Conservation (phyloP, 2,329 filamentous ascomycete genomes). For the Mollisia scopiformis region DNA sequence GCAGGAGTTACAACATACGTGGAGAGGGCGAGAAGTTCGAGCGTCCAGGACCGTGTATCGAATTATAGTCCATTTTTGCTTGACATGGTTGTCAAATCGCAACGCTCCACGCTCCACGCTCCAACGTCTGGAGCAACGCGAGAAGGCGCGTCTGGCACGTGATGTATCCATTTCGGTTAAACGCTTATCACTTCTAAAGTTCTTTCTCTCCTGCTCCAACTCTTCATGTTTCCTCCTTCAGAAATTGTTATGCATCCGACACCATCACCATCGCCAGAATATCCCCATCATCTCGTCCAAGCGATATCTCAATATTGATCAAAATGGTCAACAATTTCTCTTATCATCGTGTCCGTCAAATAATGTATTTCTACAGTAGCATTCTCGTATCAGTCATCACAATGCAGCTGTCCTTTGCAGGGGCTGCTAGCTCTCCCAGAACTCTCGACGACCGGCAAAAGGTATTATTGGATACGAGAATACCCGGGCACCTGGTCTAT, state of each 20-base stretch:
- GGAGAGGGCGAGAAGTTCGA: constrained; percentile 54
- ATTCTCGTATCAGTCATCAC: constrained; percentile 1
- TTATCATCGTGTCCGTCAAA: constrained; percentile 8
- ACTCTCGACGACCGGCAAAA: background rate
- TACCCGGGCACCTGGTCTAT: background rate
- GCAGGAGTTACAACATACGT: no score
- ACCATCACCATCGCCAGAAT: no score
- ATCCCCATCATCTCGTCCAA: no score
- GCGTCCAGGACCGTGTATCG: constrained; percentile 61
- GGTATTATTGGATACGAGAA: constrained; percentile 3
- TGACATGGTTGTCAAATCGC: constrained; percentile 11
- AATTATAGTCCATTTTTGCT: constrained; percentile 57
- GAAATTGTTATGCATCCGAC: no score
- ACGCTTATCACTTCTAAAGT: no score
- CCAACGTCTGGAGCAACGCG: background rate
- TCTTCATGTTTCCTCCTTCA: background rate
- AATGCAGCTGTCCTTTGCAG: background rate
- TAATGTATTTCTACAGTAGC: background rate
- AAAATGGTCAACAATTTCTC: no score
- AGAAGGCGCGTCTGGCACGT: background rate
- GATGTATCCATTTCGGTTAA: no score
- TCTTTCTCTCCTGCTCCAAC: background rate
- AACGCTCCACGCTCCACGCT: background rate
- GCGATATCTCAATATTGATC: no score
- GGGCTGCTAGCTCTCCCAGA: background rate